Evolutionary conservation across 2,329 filamentous ascomycete genomes (phyloP), one percentile per base, ranked within the genome.

Genomic region (Neopestalotiopsis sp.): DNA sequence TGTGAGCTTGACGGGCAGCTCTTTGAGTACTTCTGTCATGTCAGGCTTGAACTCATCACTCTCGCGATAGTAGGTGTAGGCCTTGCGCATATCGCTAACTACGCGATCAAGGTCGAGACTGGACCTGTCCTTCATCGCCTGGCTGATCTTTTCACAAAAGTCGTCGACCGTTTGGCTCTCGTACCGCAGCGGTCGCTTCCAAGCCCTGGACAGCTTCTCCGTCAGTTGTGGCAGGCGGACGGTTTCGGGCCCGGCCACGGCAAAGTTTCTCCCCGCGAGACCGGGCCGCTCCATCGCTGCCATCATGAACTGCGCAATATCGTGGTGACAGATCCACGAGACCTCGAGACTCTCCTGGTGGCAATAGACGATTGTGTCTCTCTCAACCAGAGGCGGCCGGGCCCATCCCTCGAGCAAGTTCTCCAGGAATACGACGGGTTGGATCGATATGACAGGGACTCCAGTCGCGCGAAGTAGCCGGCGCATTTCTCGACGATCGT

Each of bases 11-110:
- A 78, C 74, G 6, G 76, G 75, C 64, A 81, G 67, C 62, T 79
- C 78, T 57, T 76, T 68, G 67, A 79, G 63, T 3, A 81, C 74
- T 3, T 75, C 71, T 0, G 65, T 70, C 81, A 82, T 81, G 68
- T 82, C 76, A 20, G 81, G 72, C 30, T 77, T 77, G 67, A 82
- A 82, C 32, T 79, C 79, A 65, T 78, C 75, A 14, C 76, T 74
- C 68, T 82, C 78, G 40, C 81, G 81, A 70, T 82, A 82, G 70
- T 78, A 80, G 6, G 80, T 80, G 71, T 82, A 81, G 9, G 80
- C 80, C 71, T 76, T 80, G 71, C 78, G 80, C 81, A 81, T 82
- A 74, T 82, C 78, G 24, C 69, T 75, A 10, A 81, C 72, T 32
- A 81, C 74, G 13, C 70, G 71, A 12, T 80, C 79, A 4, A 72